These are phyloP conservation scores for Mycena galericulata DNA, from an alignment of 768 basidiomycete genomes.

Conservation along the genomic window DNA sequence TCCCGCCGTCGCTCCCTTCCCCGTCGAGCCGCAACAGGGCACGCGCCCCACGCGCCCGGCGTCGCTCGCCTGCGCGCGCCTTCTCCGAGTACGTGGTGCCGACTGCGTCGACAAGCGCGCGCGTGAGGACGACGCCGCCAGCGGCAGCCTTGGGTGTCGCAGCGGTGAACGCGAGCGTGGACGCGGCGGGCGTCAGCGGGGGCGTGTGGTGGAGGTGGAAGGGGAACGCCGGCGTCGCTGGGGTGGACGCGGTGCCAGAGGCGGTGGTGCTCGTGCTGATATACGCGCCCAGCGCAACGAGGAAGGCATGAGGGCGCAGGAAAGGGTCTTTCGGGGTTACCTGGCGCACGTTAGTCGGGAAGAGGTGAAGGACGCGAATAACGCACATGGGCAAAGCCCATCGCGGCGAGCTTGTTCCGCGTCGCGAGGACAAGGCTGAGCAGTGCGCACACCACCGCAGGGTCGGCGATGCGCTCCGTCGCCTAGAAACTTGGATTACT, in stretches of 20 bases:
- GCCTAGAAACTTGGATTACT: conserved; percentile 44
- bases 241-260: conserved; percentile 18
- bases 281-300: conserved; percentile 59
- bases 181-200: conserved; percentile 20
- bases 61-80: conserved; percentile 60
- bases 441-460: conserved; percentile 75
- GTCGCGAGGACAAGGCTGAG: conserved; percentile 75
- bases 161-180: conserved; percentile 34
- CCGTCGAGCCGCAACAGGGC: conserved; percentile 50
- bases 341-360: conserved; percentile 36
- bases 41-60: conserved; percentile 72
- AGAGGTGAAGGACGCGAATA: not conserved
- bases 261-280: conserved; percentile 35
- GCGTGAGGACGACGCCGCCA: conserved; percentile 50
- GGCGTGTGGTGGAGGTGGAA: conserved; percentile 33
- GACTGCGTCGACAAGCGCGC: conserved; percentile 60
- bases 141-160: conserved; percentile 32
- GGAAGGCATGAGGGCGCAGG: conserved; percentile 71
- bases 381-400: conserved; percentile 50
- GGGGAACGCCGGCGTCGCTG: conserved; percentile 37
- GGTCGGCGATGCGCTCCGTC: conserved; percentile 80
- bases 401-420: conserved; percentile 76
- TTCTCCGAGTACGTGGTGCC: conserved; percentile 61
- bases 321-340: conserved; percentile 82
- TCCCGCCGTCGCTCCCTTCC: conserved; percentile 44